Percentiles rank a stretch among this genome's conserved stretches.
These are phyloP conservation scores for Gremmenia infestans DNA, from an alignment of 2,329 filamentous ascomycete genomes.

Conservation along the genomic window DNA sequence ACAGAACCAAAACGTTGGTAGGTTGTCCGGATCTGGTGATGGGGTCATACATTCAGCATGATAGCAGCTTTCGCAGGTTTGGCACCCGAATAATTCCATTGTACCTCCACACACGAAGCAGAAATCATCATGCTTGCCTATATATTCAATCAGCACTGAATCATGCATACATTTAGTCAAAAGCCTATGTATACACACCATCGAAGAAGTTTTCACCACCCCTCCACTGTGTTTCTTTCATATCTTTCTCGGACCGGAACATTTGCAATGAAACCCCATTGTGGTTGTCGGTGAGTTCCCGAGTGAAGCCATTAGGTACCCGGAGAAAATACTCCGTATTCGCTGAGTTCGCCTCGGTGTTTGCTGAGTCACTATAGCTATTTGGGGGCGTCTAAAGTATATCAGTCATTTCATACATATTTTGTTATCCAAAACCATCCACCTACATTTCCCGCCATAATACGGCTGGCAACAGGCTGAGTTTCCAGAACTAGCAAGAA, in stretches of 20 bases:
- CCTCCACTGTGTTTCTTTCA: constrained; percentile 2
- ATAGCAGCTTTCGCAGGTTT: constrained; percentile 17
- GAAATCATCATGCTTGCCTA: constrained; percentile 17
- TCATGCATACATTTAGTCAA: no score
- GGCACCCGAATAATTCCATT: constrained; percentile 15
- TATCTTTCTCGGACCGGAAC: neutral
- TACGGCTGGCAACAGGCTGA: neutral
- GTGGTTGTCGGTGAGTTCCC: neutral
- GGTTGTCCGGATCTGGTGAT: constrained; percentile 5
- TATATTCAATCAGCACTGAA: neutral
- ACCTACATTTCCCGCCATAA: neutral
- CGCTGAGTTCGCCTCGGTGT: neutral
- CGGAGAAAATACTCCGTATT: neutral
- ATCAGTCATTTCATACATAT: neutral
- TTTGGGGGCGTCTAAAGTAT: neutral
- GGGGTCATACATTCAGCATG: constrained; percentile 21
- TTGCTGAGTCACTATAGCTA: neutral
- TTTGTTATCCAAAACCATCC: neutral
- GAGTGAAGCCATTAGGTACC: neutral
- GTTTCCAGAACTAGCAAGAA: neutral
- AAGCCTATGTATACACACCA: neutral
- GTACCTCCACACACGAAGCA: constrained; percentile 19
- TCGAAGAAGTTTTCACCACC: constrained; percentile 8
- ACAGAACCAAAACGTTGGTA: constrained; percentile 21
- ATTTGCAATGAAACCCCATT: neutral